Percentiles rank a stretch among this genome's conserved stretches.
Evolutionary conservation across 768 basidiomycete genomes (phyloP).

Genomic region (Tylopilus vinaceipallidus): DNA sequence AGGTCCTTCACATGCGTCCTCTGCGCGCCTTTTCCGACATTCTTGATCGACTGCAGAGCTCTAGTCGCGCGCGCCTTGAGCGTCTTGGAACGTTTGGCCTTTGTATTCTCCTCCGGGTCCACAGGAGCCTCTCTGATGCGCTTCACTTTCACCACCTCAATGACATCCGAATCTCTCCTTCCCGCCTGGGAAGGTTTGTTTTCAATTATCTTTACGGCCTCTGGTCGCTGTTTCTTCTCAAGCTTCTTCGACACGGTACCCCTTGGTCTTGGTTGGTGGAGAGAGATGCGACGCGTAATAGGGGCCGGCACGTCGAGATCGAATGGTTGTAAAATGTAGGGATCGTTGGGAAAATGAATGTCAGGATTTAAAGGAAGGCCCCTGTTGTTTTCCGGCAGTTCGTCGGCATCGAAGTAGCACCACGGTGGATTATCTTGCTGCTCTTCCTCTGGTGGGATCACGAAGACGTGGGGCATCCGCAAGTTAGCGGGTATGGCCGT

Average conservation of each 20-base stretch:
- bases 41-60: slow-evolving; percentile 47
- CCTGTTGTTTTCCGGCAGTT: slow-evolving; percentile 21
- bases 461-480: slow-evolving; percentile 50
- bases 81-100: slow-evolving; percentile 38
- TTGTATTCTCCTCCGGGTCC: slow-evolving; percentile 25
- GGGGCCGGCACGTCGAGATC: slow-evolving; percentile 3
- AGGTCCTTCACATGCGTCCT: slow-evolving; percentile 42
- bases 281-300: slow-evolving; percentile 4
- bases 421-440: slow-evolving; percentile 44
- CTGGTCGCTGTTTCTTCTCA: slow-evolving; percentile 33
- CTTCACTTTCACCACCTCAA: slow-evolving; percentile 60
- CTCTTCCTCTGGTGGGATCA: slow-evolving; percentile 60
- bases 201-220: slow-evolving; percentile 24
- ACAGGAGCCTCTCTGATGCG: slow-evolving; percentile 30
- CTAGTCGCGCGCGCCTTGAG: slow-evolving; percentile 47
- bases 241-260: slow-evolving; percentile 19
- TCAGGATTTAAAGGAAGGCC: slow-evolving; percentile 23
- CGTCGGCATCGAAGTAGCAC: slow-evolving; percentile 56
- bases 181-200: slow-evolving; percentile 13
- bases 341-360: slow-evolving; percentile 34
- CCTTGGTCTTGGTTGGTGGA: slow-evolving; percentile 10
- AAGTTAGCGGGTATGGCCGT: slow-evolving; percentile 1
- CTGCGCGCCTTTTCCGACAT: slow-evolving; percentile 34
- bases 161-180: slow-evolving; percentile 42
- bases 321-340: slow-evolving; percentile 22